Evolutionary conservation across 148 eudicot genomes (phyloP).

Genomic region (Pouteria glomerata): DNA sequence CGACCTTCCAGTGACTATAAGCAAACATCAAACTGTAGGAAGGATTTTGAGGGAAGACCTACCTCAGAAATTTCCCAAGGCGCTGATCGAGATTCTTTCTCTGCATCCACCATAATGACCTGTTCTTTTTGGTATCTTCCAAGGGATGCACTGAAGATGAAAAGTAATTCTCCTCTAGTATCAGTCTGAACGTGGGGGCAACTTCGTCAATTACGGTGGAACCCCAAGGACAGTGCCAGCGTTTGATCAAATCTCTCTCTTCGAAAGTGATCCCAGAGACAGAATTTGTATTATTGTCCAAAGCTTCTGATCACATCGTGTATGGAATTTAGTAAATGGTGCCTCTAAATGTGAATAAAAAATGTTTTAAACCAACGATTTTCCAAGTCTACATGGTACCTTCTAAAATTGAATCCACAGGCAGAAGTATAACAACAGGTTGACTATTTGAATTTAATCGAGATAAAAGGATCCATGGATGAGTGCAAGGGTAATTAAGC

Average conservation of each 20-base stretch:
- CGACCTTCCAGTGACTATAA: neutral
- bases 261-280: conserved; percentile 27
- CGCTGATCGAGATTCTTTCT: conserved; percentile 62
- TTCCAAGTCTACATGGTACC: neutral
- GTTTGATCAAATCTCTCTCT: conserved; percentile 26
- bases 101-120: conserved; percentile 69
- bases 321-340: neutral
- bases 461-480: conserved; percentile 68
- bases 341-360: neutral
- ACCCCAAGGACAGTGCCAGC: conserved; percentile 79
- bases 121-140: conserved; percentile 52
- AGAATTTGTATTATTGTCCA: conserved; percentile 33
- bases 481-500: conserved; percentile 24
- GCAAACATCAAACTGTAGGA: neutral
- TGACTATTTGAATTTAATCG: conserved; percentile 57
- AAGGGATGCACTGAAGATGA: conserved; percentile 48
- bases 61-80: conserved; percentile 66
- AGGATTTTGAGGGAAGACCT: conserved; percentile 16
- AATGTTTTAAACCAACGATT: neutral
- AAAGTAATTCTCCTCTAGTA: conserved; percentile 58
- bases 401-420: conserved; percentile 40
- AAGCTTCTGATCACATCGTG: conserved; percentile 12
- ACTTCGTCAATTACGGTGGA: conserved; percentile 60
- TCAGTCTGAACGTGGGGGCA: conserved; percentile 60
- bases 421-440: conserved; percentile 63